Base-by-base conservation (phyloP, 1,284 basidiomycete species). In the Rhodotorula sp. region DNA sequence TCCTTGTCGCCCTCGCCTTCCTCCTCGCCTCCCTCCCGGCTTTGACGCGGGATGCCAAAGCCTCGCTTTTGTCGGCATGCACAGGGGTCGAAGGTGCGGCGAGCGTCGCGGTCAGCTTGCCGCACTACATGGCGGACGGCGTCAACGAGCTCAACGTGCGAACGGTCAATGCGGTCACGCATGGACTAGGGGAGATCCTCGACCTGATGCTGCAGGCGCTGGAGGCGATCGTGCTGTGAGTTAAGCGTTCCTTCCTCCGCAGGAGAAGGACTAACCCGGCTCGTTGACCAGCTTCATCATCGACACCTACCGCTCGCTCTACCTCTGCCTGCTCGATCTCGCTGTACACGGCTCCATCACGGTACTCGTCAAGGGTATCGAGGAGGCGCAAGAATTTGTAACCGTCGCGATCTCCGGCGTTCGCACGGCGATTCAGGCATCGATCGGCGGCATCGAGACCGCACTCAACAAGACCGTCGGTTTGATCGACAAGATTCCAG, bases 241-340 rank as follows among this genome's bases (percentile, higher is more conserved):
- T 55, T 24, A 46, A 2, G 28, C 47, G 28, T 5, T 18, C 16
- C 15, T 54, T 31, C 26, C 52, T 34, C 44, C 57, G 64, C 76
- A n/a, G n/a, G n/a, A n/a, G 34, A 13, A 60, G 18, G 6, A 34
- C 44, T 15, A 34, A 24, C 15, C 16, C 46, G 11, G 9, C 11
- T 5, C 55, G 15, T 18, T 13, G n/a, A 16, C 22, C 60, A 74
- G 70, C 75, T 98, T 97, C 80, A 86, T 96, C 68, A 87, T 97
- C 76, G 89, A 94, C 81, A 87, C 89, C 63, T 99, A 97, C 79
- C 88, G 92, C 50, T 92, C 91, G 7, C 88, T 94, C 2, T 88
- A 96, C 75, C 84, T 97, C 60, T 98, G 94, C 81, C 92, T 95
- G 73, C 82, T 97, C 73, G 92, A 97, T 81, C 84, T 98, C 57